phyloP scores from a whole-genome alignment of 2,329 filamentous ascomycete species.

The Didymella pinodella region DNA sequence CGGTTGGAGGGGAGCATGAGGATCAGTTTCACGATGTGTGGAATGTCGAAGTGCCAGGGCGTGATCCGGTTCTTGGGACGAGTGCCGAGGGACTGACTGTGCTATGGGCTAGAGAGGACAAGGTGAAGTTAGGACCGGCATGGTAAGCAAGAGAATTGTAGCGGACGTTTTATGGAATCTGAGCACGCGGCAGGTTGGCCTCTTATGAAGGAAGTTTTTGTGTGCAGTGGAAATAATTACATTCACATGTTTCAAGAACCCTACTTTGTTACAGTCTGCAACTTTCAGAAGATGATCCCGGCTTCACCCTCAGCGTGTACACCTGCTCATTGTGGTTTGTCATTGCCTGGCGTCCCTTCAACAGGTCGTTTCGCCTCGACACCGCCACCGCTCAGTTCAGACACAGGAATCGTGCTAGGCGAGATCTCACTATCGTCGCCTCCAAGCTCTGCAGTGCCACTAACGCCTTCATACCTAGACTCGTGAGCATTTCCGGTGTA shows the following conservation, averaged over 20 bases:
- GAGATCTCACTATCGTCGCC: background rate
- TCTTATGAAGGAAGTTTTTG: background rate
- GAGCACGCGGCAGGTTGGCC: background rate
- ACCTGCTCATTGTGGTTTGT: background rate
- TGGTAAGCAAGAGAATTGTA: background rate
- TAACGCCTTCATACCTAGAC: background rate
- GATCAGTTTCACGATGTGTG: conserved; percentile 56
- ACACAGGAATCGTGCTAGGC: background rate
- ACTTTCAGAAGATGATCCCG: no score
- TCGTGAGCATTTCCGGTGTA: conserved; percentile 12
- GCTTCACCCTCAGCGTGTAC: background rate
- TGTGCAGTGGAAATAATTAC: background rate
- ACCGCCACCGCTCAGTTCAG: background rate
- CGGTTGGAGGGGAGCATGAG: conserved; percentile 55
- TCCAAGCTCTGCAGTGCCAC: conserved; percentile 10
- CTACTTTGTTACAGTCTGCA: background rate
- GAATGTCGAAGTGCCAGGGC: conserved; percentile 55
- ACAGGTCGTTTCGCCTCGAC: background rate
- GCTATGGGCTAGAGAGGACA: conserved; percentile 1
- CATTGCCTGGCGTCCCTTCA: background rate
- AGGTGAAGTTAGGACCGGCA: background rate
- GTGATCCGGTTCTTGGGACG: conserved; percentile 59
- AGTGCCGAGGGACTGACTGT: conserved; percentile 7
- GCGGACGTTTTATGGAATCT: no score
- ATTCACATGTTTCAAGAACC: background rate